A percentile compares a stretch with the other conserved stretches of the same genome.
These are phyloP conservation scores for Hymenotorrendiella dingleyae DNA, from an alignment of 2,329 filamentous ascomycete genomes.

Conservation along the genomic window DNA sequence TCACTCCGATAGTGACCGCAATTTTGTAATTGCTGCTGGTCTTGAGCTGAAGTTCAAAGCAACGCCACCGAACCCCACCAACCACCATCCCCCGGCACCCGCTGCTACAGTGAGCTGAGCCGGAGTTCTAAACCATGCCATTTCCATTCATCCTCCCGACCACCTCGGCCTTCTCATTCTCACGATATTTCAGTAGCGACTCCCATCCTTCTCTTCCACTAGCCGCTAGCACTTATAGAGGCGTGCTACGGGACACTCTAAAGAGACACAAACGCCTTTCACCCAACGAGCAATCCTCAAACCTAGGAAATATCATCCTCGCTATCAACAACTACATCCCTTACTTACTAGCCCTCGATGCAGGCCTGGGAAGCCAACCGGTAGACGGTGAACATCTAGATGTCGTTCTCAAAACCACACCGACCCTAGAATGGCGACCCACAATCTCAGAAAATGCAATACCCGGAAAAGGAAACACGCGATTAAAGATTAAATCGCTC, in stretches of 20 bases:
- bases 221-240: conserved; percentile 74
- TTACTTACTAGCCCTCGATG: conserved; percentile 72
- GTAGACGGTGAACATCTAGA: conserved; percentile 58
- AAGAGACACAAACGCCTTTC: conserved; percentile 89
- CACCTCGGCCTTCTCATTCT: conserved; percentile 80
- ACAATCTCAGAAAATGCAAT: conserved; percentile 63
- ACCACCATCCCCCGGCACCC: not conserved
- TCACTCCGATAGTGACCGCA: no score
- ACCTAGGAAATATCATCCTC: conserved; percentile 64
- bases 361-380: conserved; percentile 55
- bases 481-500: conserved; percentile 66
- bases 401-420: conserved; percentile 54
- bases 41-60: no score
- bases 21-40: no score
- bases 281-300: conserved; percentile 60
- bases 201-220: conserved; percentile 87
- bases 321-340: conserved; percentile 74
- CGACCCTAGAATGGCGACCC: conserved; percentile 76
- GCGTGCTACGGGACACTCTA: conserved; percentile 73
- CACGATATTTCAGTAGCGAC: conserved; percentile 66
- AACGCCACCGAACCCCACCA: not conserved
- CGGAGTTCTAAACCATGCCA: conserved; percentile 55
- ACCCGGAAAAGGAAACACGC: conserved; percentile 56
- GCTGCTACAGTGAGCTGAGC: not conserved
- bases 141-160: conserved; percentile 86